Conservation (phyloP, 1,284 basidiomycete species). For the Leccinum holopus region DNA sequence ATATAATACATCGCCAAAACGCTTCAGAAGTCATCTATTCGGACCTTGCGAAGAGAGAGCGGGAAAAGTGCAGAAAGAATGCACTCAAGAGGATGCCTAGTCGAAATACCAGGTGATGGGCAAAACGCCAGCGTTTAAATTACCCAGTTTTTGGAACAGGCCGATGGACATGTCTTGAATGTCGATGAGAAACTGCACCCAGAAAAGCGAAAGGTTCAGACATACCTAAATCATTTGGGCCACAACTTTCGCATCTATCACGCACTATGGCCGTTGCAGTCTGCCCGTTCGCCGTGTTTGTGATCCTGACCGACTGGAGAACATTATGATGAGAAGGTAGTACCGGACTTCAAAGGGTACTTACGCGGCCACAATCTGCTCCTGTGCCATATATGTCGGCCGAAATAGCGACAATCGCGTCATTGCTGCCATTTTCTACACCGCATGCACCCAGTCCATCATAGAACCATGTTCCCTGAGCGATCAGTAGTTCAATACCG, state of each 20-base stretch:
- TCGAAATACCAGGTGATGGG: slow-evolving; percentile 51
- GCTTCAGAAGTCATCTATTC: slow-evolving; percentile 11
- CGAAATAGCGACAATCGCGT: slow-evolving; percentile 51
- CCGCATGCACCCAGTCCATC: slow-evolving; percentile 53
- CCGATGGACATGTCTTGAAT: slow-evolving; percentile 54
- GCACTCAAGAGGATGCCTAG: slow-evolving; percentile 41
- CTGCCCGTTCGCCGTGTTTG: slow-evolving; percentile 44
- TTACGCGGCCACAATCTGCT: slow-evolving; percentile 48
- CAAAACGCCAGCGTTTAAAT: slow-evolving; percentile 44
- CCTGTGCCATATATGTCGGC: slow-evolving; percentile 43
- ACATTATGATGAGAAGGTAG: slow-evolving; percentile 10
- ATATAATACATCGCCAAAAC: slow-evolving; percentile 23
- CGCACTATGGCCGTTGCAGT: slow-evolving; percentile 42
- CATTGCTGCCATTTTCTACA: slow-evolving; percentile 35
- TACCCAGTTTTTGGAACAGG: slow-evolving; percentile 44
- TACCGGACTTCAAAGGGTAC: slow-evolving; percentile 13
- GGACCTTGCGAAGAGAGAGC: slow-evolving; percentile 11
- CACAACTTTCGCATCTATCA: slow-evolving; percentile 51
- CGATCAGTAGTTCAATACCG: slow-evolving; percentile 11
- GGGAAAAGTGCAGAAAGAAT: not conserved
- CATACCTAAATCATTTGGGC: slow-evolving; percentile 46
- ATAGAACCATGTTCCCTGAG: slow-evolving; percentile 42
- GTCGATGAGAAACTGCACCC: slow-evolving; percentile 6
- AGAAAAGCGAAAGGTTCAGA: not conserved
- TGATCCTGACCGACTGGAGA: slow-evolving; percentile 48